These are phyloP conservation scores for Candida nemodendra DNA, from an alignment of 805 yeast species.

Conservation along the genomic window DNA sequence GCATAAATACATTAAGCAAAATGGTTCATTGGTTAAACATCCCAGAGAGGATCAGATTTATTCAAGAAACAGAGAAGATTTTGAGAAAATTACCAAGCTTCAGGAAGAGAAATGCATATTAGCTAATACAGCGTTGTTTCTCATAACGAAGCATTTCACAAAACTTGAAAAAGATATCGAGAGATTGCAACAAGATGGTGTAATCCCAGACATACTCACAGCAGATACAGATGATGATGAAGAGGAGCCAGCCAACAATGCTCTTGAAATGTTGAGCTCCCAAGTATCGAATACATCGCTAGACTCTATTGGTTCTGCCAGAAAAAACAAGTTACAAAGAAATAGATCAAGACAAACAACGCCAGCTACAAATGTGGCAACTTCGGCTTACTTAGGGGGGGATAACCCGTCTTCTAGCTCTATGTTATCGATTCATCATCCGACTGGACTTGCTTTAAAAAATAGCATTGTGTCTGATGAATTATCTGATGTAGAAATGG, in stretches of 20 bases:
- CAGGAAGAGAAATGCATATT: conserved; percentile 78
- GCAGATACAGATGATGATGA: conserved; percentile 21
- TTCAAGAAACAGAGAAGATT: conserved; percentile 67
- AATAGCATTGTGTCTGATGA: conserved; percentile 22
- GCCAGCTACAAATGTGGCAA: conserved; percentile 9
- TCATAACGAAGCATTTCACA: conserved; percentile 71
- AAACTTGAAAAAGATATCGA: conserved; percentile 74
- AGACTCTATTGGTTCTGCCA: conserved; percentile 14
- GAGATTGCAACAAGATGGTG: conserved; percentile 76
- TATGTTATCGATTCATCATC: conserved; percentile 1
- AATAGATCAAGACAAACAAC: conserved; percentile 21
- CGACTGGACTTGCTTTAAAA: conserved; percentile 10
- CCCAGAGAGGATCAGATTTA: conserved; percentile 75
- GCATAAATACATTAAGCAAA: conserved; percentile 77
- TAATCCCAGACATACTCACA: conserved; percentile 54
- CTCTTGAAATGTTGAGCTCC: conserved; percentile 19
- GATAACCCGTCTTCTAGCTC: conserved; percentile 4
- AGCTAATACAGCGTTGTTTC: conserved; percentile 80
- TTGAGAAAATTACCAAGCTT: conserved; percentile 53
- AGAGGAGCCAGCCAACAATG: conserved; percentile 8
- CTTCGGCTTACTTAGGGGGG: conserved; percentile 1
- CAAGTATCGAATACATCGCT: conserved; percentile 21
- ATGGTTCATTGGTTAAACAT: conserved; percentile 77
- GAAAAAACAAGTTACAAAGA: conserved; percentile 14
- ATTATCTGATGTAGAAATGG: conserved; percentile 20